phyloP scores from a whole-genome alignment of 2,329 filamentous ascomycete species.

The Sordariomycetes sp. region DNA sequence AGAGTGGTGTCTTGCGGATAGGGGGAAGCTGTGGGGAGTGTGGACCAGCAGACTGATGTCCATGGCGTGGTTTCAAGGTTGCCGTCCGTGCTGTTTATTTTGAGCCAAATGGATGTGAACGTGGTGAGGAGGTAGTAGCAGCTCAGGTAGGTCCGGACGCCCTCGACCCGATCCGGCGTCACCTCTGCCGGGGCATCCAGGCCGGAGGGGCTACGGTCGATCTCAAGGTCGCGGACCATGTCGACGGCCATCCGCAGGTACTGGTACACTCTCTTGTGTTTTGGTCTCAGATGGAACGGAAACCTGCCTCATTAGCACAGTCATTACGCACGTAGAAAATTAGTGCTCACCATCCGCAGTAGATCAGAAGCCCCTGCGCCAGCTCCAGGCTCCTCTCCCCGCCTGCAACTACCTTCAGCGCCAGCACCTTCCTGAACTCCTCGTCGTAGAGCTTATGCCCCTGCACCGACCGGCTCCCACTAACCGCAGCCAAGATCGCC shows the following conservation, averaged over 20 bases:
- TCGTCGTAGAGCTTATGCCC: constrained; percentile 44
- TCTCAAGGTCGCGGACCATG: constrained; percentile 35
- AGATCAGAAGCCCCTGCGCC: constrained; percentile 45
- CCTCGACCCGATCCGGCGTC: constrained; percentile 16
- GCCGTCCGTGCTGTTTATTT: constrained; percentile 15
- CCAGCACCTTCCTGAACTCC: constrained; percentile 46
- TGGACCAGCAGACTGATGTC: constrained; percentile 31
- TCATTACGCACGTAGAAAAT: neutral
- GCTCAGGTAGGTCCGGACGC: constrained; percentile 33
- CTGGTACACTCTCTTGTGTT: constrained; percentile 35
- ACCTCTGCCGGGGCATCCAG: neutral
- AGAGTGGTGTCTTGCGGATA: constrained; percentile 29
- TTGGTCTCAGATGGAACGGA: constrained; percentile 42
- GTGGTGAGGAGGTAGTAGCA: constrained; percentile 30
- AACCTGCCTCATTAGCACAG: constrained; percentile 29
- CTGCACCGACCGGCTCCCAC: constrained; percentile 34
- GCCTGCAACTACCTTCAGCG: constrained; percentile 42
- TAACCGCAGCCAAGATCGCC: constrained; percentile 33
- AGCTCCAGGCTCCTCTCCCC: constrained; percentile 47
- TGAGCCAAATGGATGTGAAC: constrained; percentile 29
- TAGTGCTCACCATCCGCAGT: constrained; percentile 39
- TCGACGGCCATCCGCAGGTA: constrained; percentile 42
- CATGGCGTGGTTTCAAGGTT: constrained; percentile 25
- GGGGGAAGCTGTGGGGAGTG: constrained; percentile 25
- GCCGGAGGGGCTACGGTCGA: constrained; percentile 26